Base-by-base conservation (phyloP, 2,329 filamentous ascomycete genomes). In the Alternaria sp. region DNA sequence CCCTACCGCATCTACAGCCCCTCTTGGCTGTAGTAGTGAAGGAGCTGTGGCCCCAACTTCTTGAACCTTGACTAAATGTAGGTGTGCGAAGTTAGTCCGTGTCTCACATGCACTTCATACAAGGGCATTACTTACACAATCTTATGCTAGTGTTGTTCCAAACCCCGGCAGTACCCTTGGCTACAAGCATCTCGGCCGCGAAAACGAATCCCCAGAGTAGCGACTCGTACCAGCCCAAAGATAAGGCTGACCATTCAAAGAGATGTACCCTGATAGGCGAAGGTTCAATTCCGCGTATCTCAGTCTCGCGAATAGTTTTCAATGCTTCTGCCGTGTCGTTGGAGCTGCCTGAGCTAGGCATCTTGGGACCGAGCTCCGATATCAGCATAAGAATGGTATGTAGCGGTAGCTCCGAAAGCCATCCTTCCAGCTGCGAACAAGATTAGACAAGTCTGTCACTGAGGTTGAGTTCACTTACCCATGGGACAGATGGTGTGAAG, bases 191-290 rank as follows among this genome's bases (percentile, higher is more conserved):
- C 81, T 99, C 95, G 70, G 89, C 90, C 28, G 91, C 89, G 76
- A 97, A 98, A 54, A 97, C 88, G 69, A 97, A 92, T 16, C 93
- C 90, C 95, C 95, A 99, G 9, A 99, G 84, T 12, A 98, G 84
- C 5, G 92, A 94, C 78, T 97, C 93, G 77, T 98, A 97, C 95
- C 95, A 98, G 49, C 94, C 94, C 51, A 98, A 84, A 0, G 92
- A 91, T 34, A 97, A 83, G 0, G 92, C 89, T 3, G 93, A 94
- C 94, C 94, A 98, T 80, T 97, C 93, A 72, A 98, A 98, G 14
- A 92, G 90, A 74, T 97, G 94, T 16, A 95, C 90, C 32, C 91
- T 87, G 53, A 92, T 85, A 0, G 90, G 84, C 1, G 88, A 88
- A 1, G 91, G 87, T 46, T 97, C 93, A 38, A 97, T 87, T 8